phyloP scores from a whole-genome alignment of 139 green algal species.

The Trebouxia sp. region DNA sequence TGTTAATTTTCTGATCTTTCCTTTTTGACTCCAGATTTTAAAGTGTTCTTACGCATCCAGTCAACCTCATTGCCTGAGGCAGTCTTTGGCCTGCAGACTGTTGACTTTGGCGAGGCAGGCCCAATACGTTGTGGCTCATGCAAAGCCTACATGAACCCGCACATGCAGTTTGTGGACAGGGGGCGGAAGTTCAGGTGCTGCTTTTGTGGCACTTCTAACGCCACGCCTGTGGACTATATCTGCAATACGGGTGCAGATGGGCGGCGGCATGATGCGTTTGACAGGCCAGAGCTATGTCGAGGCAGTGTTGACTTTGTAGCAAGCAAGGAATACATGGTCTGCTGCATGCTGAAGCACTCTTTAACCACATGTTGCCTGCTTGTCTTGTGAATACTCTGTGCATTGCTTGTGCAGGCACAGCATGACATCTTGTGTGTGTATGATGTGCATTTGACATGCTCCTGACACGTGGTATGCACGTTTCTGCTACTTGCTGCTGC shows the following conservation, averaged over 20 bases:
- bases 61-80: background rate
- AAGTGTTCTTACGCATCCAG: background rate
- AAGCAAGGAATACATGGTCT: slow-evolving; percentile 69
- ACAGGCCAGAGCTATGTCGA: slow-evolving; percentile 72
- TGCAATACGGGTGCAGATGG: slow-evolving; percentile 72
- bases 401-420: background rate
- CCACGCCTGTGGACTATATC: slow-evolving; percentile 75
- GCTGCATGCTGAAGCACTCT: background rate
- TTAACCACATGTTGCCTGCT: no score
- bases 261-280: slow-evolving; percentile 56
- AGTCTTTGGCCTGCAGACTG: slow-evolving; percentile 45
- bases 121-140: slow-evolving; percentile 81
- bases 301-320: slow-evolving; percentile 80
- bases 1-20: no score
- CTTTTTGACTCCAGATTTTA: background rate
- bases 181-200: slow-evolving; percentile 77
- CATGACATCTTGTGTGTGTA: background rate
- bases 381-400: no score
- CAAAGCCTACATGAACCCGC: slow-evolving; percentile 92
- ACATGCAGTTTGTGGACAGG: slow-evolving; percentile 70
- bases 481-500: no score
- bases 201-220: slow-evolving; percentile 72
- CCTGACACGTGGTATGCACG: no score
- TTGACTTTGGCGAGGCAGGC: slow-evolving; percentile 67
- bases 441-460: no score